Evolutionary conservation across 1,284 basidiomycete genomes (phyloP).

Genomic region (Puccinia horiana): DNA sequence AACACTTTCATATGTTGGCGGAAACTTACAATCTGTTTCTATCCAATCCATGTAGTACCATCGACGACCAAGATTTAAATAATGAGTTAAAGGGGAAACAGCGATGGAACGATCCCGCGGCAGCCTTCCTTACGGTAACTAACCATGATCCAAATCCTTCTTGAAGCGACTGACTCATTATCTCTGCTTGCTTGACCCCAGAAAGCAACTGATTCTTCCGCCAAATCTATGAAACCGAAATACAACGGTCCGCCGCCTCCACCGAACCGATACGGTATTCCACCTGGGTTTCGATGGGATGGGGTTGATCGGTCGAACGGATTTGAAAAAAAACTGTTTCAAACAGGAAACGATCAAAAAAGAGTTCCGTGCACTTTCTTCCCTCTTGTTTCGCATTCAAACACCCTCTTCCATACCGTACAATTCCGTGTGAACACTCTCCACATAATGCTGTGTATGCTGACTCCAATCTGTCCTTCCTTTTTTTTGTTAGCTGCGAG

Average conservation of each 20-base stretch:
- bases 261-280: conserved; percentile 91
- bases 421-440: too few species aligned
- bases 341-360: conserved; percentile 72
- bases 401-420: not conserved
- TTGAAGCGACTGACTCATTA: not conserved
- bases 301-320: conserved; percentile 74
- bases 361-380: conserved; percentile 34
- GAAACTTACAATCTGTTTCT: not conserved
- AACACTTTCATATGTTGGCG: not conserved
- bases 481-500: conserved; percentile 17
- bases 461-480: not conserved
- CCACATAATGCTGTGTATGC: too few species aligned
- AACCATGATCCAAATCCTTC: not conserved
- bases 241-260: conserved; percentile 84
- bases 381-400: not conserved
- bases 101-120: conserved; percentile 92
- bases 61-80: conserved; percentile 81
- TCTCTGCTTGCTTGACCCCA: conserved; percentile 3
- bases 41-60: conserved; percentile 7
- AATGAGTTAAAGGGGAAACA: conserved; percentile 75
- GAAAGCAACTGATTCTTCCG: conserved; percentile 33
- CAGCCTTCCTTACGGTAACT: conserved; percentile 79
- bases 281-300: conserved; percentile 95
- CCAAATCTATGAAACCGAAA: conserved; percentile 64
- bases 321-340: conserved; percentile 89